phyloP scores from a whole-genome alignment of 257 asterid species.

The Eustoma russellianum region DNA sequence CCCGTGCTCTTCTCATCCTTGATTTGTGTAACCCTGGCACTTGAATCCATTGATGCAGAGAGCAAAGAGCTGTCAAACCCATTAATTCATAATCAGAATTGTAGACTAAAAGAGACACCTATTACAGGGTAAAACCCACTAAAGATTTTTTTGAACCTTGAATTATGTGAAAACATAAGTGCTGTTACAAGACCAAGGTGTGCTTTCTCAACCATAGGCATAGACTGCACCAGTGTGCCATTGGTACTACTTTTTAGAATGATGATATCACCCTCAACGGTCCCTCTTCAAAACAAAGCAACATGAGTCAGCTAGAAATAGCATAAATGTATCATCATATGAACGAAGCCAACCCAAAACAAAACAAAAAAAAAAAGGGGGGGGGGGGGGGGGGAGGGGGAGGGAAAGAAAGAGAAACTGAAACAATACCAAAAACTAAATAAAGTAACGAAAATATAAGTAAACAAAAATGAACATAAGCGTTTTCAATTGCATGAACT shows the following conservation, averaged over 20 bases:
- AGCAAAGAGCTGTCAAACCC: constrained; percentile 48
- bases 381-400: no score
- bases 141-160: constrained; percentile 44
- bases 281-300: constrained; percentile 58
- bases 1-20: constrained; percentile 52
- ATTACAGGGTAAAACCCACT: background rate
- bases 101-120: background rate
- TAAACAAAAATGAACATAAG: no score
- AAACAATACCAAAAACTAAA: no score
- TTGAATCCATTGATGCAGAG: constrained; percentile 83
- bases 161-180: constrained; percentile 66
- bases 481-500: no score
- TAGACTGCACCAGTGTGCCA: constrained; percentile 41
- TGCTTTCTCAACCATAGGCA: constrained; percentile 54
- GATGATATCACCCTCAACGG: constrained; percentile 60
- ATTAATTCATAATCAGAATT: constrained; percentile 11
- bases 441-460: no score
- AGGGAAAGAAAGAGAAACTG: no score
- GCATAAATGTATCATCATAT: constrained; percentile 1
- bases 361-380: no score
- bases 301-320: constrained; percentile 10
- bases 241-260: constrained; percentile 31
- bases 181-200: constrained; percentile 88
- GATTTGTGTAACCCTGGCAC: constrained; percentile 63
- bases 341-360: no score